phyloP scores from a whole-genome alignment of 2,329 filamentous ascomycete genomes.

The Dothiorella sarmentorum region DNA sequence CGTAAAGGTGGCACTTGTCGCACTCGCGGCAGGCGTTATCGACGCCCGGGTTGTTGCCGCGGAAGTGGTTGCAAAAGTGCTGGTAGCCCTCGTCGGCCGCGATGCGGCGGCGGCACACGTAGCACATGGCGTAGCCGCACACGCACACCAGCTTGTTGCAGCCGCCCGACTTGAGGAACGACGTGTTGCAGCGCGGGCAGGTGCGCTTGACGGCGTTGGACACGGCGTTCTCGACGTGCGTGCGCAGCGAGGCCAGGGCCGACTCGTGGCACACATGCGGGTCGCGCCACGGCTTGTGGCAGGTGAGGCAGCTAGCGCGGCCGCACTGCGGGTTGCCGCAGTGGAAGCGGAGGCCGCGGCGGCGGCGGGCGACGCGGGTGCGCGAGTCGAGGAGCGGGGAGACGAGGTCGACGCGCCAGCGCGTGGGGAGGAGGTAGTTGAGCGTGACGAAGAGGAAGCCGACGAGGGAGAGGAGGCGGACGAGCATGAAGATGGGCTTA shows the following conservation, averaged over 20 bases:
- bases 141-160: slow-evolving; percentile 97
- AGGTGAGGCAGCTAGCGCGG: slow-evolving; percentile 74
- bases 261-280: slow-evolving; percentile 89
- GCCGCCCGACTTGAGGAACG: slow-evolving; percentile 87
- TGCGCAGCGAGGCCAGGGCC: slow-evolving; percentile 74
- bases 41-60: slow-evolving; percentile 64
- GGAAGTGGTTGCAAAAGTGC: slow-evolving; percentile 96
- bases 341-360: slow-evolving; percentile 70
- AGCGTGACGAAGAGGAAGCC: slow-evolving; percentile 40
- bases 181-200: slow-evolving; percentile 85
- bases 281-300: slow-evolving; percentile 78
- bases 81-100: slow-evolving; percentile 70
- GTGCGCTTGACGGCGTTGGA: slow-evolving; percentile 92
- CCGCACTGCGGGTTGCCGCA: slow-evolving; percentile 69
- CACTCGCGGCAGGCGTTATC: slow-evolving; percentile 69
- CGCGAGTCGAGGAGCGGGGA: slow-evolving; percentile 53
- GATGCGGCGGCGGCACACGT: slow-evolving; percentile 72
- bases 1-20: slow-evolving; percentile 54
- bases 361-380: slow-evolving; percentile 64
- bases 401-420: slow-evolving; percentile 26
- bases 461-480: slow-evolving; percentile 58
- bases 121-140: slow-evolving; percentile 98
- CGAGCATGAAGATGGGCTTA: slow-evolving; percentile 45
- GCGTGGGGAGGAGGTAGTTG: slow-evolving; percentile 23
- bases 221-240: slow-evolving; percentile 88